Percentiles rank a stretch among this genome's conserved stretches.
Evolutionary conservation across 768 basidiomycete species (phyloP).

Genomic region (Antrodiella citrinella): DNA sequence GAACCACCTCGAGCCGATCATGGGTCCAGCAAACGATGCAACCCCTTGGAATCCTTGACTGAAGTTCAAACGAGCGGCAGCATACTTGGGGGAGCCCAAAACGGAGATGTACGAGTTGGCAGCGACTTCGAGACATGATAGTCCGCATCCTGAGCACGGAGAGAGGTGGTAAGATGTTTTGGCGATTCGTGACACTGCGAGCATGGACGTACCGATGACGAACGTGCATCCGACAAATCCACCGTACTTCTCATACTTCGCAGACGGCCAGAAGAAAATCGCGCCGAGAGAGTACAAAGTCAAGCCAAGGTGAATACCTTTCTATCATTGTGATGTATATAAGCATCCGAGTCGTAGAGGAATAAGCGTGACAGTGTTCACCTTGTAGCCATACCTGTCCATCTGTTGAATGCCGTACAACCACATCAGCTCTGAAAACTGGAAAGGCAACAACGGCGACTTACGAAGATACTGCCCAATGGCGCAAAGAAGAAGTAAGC

Average conservation of each 20-base stretch:
- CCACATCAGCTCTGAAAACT: background rate
- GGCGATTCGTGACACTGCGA: background rate
- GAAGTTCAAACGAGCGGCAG: constrained; percentile 70
- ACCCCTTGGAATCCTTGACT: constrained; percentile 76
- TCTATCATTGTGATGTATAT: too few species aligned
- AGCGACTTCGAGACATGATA: constrained; percentile 60
- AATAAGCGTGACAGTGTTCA: background rate
- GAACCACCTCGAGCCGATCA: constrained; percentile 72
- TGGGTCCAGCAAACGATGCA: constrained; percentile 64
- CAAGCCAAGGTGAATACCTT: constrained; percentile 57
- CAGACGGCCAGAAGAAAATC: constrained; percentile 75
- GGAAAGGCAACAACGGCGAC: constrained; percentile 17
- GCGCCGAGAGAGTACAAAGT: constrained; percentile 56
- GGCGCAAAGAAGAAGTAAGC: constrained; percentile 58
- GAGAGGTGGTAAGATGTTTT: constrained; percentile 16
- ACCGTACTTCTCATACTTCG: constrained; percentile 56
- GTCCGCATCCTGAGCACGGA: constrained; percentile 43
- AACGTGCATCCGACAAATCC: constrained; percentile 73
- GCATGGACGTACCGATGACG: constrained; percentile 42
- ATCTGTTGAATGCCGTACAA: constrained; percentile 30
- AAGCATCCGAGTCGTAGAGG: constrained; percentile 1
- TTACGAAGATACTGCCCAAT: constrained; percentile 46
- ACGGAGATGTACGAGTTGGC: constrained; percentile 79
- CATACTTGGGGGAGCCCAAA: constrained; percentile 58
- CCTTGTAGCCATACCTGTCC: constrained; percentile 57